Base-by-base conservation (phyloP, 2,329 filamentous ascomycete species). In the Xylariaceae sp. region DNA sequence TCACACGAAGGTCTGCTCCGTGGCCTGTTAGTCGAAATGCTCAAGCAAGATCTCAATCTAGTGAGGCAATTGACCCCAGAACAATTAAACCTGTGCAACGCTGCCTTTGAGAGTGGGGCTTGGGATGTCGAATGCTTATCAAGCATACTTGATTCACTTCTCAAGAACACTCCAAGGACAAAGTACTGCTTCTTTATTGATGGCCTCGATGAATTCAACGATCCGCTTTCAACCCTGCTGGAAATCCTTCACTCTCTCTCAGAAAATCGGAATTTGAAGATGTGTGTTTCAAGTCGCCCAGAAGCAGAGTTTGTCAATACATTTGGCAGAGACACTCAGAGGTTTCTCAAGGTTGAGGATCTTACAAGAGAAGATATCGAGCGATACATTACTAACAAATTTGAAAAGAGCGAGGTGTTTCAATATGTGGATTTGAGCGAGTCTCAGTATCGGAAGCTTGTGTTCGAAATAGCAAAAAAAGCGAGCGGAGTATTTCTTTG, bases 201-300 rank as follows among this genome's bases (percentile, higher is more conserved):
- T 29, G 37, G 37, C 6, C 23, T 40, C 5, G 37, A 40, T 14
- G 37, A 40, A 16, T 29, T 40, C 10, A 23, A 40, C 12, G 37
- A n/a, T 27, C 11, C 25, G 3, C n/a, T 27, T 4, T 10, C 21
- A n/a, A 23, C 11, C 19, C 22, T 40, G 6, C 7, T 40, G 22
- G 22, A 16, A 3, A 40, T n/a, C 11, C 22, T 40, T 12, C 6
- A 40, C 7, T 16, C 37, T 40, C 21, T 40, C 19, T 25, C 22
- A 27, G 17, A 22, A 21, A 12, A 3, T 12, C 12, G 5, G 16
- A n/a, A 21, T 12, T 3, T 40, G 3, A 40, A 40, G 22, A 12
- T 40, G n/a, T 29, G 17, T 14, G 37, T 40, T 6, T 40, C 37
- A 29, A 25, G 22, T 16, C 37, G 37, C 5, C 27, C 27, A 32